Base-by-base conservation (phyloP, 1,139 yeast species). In the Blastobotrys petasosporus region DNA sequence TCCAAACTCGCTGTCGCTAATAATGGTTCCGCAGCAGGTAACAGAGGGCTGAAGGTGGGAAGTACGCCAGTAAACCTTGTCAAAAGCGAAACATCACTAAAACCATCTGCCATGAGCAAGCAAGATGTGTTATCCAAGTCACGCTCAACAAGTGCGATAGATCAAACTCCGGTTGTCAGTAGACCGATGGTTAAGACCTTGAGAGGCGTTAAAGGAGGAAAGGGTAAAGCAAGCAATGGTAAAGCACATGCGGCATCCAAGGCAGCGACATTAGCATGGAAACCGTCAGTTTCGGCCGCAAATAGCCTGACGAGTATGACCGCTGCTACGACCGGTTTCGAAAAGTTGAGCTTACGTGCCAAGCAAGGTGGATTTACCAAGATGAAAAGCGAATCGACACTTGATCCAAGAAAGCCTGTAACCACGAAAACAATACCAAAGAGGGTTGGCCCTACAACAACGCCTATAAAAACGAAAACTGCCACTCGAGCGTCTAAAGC, bases 211-310 rank as follows among this genome's bases (percentile, higher is more conserved):
- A 55, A 50, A 41, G 46, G 55, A 4, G 53, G 53, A n/a, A 57
- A 51, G 44, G 38, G 50, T 32, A 20, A 20, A 7, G 25, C 31
- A 13, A 32, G 45, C 32, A 39, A 51, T 45, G 52, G 57, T 17
- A 41, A 51, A 43, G 47, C 35, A 1, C 53, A 45, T 5, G 49
- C 56, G 4, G 58, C 62, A 7, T 47, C 54, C 4, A 49, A 50
- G 32, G 61, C 62, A 7, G 62, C 62, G 2, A 46, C 56, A 4
- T 38, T 55, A 31, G 62, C 62, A 6, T 59, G 62, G 62, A 36
- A 37, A 12, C 44, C 39, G 2, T 20, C 25, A 20, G 25, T 20
- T 20, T 20, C 25, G 25, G 25, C 25, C 25, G 25, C 25, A 20
- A 20, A 7, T 20, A 20, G 25, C 25, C 4, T 20, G 25, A 20